phyloP scores from a whole-genome alignment of 805 yeast genomes.

The Yamadazyma olivae region DNA sequence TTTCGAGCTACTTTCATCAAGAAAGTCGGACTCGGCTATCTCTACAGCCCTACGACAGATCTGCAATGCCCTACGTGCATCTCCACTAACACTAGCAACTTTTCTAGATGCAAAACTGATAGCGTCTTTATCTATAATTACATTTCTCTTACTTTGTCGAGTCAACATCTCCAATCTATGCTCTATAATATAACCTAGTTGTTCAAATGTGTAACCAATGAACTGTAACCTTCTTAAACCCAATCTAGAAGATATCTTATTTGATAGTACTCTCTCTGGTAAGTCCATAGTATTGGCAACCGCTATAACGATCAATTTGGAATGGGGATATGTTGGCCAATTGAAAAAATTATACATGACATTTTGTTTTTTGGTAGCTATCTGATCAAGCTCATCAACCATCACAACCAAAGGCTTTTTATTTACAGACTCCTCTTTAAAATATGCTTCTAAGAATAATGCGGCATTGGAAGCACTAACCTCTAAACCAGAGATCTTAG shows the following conservation, averaged over 20 bases:
- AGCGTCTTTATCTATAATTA: constrained; percentile 63
- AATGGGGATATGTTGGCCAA: constrained; percentile 86
- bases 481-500: constrained; percentile 56
- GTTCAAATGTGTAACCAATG: constrained; percentile 80
- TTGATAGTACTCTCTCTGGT: constrained; percentile 84
- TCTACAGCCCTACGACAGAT: constrained; percentile 89
- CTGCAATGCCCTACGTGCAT: constrained; percentile 88
- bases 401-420: constrained; percentile 65
- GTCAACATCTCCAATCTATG: constrained; percentile 56
- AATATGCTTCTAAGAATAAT: constrained; percentile 66
- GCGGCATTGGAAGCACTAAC: constrained; percentile 65
- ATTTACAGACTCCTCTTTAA: constrained; percentile 37
- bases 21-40: constrained; percentile 67
- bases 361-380: constrained; percentile 75
- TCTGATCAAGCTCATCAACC: constrained; percentile 91
- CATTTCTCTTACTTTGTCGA: constrained; percentile 33
- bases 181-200: constrained; percentile 70
- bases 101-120: constrained; percentile 89
- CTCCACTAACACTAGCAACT: constrained; percentile 96
- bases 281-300: constrained; percentile 97
- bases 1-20: constrained; percentile 12
- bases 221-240: constrained; percentile 87
- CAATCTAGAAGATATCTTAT: constrained; percentile 85
- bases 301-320: constrained; percentile 83
- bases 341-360: constrained; percentile 95